Base-by-base conservation (phyloP, 129 eudicot species). In the Dittrichia graveolens region DNA sequence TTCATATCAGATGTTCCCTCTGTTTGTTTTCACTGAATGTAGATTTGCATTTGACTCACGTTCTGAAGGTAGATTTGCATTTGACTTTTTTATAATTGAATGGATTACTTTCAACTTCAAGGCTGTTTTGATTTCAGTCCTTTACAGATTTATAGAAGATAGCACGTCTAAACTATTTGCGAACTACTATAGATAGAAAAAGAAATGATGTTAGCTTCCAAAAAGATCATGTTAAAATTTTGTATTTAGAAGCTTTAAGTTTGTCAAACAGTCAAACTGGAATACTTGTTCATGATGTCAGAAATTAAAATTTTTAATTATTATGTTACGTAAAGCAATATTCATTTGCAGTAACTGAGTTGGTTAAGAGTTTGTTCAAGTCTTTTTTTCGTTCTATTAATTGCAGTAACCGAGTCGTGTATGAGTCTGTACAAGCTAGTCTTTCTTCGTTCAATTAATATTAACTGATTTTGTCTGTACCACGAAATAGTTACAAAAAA, bases 91-190 rank as follows among this genome's bases (percentile, higher is more conserved):
- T 31, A 67, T 34, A 67, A 49, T 67, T 46, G 14, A 48, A 67
- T 58, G 42, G 4, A 71, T 4, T 44, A 44, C 16, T 71, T 71
- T 42, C 45, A 71, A 56, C 67, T 58, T 72, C 46, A 34, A 42
- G 43, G 42, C 66, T 13, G 54, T 56, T 66, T 47, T 66, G n/a
- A 7, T 44, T 31, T 19, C 18, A 8, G 5, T 67, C 5, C 3
- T 7, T 68, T 14, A 37, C 48, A 7, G 61, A 38, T 68, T 48
- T 14, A 68, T 46, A 34, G 13, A 38, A 34, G n/a, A 38, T n/a
- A 68, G 46, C 73, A 49, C 35, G 35, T 68, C 31, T 68, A 68
- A 38, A 44, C 71, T 45, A 44, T 65, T 18, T 43, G 11, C 44
- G 18, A 65, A 41, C 35, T 42, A 41, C 38, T 15, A 65, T 65